phyloP scores from a whole-genome alignment of 148 eudicot genomes.

The Vaccinium darrowii region DNA sequence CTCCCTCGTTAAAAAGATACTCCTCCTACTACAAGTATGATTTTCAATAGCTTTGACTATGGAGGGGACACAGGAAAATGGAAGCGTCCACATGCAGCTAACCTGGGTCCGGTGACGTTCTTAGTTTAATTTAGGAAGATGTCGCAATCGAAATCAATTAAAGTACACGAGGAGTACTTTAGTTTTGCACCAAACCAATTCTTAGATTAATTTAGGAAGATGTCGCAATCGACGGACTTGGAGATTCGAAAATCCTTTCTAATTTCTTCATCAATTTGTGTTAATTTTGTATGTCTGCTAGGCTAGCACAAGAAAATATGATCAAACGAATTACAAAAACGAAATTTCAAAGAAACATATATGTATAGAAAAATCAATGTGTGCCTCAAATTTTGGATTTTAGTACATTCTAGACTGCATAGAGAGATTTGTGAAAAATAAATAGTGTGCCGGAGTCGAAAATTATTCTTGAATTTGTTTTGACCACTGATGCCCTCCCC shows the following conservation, averaged over 20 bases:
- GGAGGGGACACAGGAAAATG: neutral
- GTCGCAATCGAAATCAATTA: neutral
- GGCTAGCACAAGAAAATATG: no score
- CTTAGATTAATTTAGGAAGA: neutral
- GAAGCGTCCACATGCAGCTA: neutral
- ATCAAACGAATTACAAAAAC: no score
- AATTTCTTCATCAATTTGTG: no score
- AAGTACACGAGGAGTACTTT: no score
- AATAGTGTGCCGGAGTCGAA: neutral
- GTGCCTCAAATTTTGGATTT: no score
- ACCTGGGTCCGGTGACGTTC: neutral
- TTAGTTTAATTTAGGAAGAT: neutral
- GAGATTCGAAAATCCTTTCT: neutral
- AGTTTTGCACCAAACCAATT: no score
- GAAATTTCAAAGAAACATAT: no score
- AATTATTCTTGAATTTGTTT: neutral
- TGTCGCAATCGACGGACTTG: neutral
- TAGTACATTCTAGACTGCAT: no score
- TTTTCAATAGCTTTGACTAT: conserved; percentile 7
- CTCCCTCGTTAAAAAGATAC: neutral
- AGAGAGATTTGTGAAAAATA: neutral
- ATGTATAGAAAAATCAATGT: no score
- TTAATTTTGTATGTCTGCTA: no score
- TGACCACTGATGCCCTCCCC: no score
- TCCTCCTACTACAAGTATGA: no score